Conservation (phyloP, 768 basidiomycete species). For the Lactarius hatsudake region DNA sequence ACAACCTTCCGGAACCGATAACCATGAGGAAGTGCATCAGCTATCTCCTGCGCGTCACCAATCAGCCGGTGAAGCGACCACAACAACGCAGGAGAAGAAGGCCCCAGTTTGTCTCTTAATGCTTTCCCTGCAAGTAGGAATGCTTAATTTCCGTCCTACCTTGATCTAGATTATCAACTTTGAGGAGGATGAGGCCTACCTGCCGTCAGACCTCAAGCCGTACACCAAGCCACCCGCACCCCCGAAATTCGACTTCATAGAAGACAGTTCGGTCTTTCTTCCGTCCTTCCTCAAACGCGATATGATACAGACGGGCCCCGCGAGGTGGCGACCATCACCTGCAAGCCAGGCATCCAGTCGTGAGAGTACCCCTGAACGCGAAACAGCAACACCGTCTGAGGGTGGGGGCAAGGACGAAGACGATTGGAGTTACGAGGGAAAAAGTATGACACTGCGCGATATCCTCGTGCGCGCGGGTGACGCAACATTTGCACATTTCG, state of each 20-base stretch:
- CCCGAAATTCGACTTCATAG: slow-evolving; percentile 23
- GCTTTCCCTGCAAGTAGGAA: background rate
- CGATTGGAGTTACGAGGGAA: slow-evolving; percentile 39
- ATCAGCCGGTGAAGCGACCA: slow-evolving; percentile 4
- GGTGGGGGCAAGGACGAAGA: slow-evolving; percentile 28
- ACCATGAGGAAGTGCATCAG: slow-evolving; percentile 14
- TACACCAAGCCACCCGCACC: slow-evolving; percentile 15
- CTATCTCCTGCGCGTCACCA: slow-evolving; percentile 8
- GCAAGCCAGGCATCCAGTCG: slow-evolving; percentile 16
- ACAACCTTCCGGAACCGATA: slow-evolving; percentile 12
- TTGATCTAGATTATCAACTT: slow-evolving; percentile 23
- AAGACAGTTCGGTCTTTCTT: slow-evolving; percentile 21
- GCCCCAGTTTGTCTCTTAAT: slow-evolving; percentile 16
- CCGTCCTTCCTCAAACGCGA: slow-evolving; percentile 25
- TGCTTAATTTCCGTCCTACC: slow-evolving; percentile 25
- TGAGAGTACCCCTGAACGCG: slow-evolving; percentile 24
- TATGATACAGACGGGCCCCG: slow-evolving; percentile 15
- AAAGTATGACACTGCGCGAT: slow-evolving; percentile 50
- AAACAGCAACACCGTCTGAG: slow-evolving; percentile 8
- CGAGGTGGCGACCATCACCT: slow-evolving; percentile 12
- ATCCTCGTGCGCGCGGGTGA: slow-evolving; percentile 42
- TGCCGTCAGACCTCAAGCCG: slow-evolving; percentile 24
- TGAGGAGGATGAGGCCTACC: slow-evolving; percentile 23
- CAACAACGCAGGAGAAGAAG: slow-evolving; percentile 17
- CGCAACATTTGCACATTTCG: slow-evolving; percentile 36